Conservation (phyloP, 768 basidiomycete genomes). For the Boletus tylopilopsis region DNA sequence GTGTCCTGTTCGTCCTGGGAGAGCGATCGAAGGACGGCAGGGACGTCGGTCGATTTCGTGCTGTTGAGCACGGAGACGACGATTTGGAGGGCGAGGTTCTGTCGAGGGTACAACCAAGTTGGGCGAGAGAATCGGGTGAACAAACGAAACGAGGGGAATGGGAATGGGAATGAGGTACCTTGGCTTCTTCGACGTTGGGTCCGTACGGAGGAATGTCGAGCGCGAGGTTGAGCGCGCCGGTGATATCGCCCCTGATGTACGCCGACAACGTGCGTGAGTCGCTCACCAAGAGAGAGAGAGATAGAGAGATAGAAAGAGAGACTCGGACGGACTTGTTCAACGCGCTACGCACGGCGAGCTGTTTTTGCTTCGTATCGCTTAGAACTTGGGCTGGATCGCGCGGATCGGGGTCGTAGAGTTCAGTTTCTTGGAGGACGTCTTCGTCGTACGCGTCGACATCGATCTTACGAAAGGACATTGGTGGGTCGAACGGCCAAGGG, state of each 20-base stretch:
- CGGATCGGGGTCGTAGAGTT: slow-evolving; percentile 85
- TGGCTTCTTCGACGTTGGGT: slow-evolving; percentile 81
- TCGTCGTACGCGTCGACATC: slow-evolving; percentile 94
- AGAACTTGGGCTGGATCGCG: slow-evolving; percentile 71
- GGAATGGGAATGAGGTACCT: slow-evolving; percentile 57
- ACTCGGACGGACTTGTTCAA: slow-evolving; percentile 74
- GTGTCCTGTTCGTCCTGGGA: slow-evolving; percentile 79
- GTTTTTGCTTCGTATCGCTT: slow-evolving; percentile 73
- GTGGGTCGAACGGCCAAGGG: too few species aligned
- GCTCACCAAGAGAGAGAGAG: too few species aligned
- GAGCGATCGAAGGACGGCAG: slow-evolving; percentile 66
- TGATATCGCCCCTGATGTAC: slow-evolving; percentile 62
- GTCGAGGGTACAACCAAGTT: too few species aligned
- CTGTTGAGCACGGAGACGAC: slow-evolving; percentile 90
- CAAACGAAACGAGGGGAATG: background rate
- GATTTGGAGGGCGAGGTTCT: slow-evolving; percentile 78
- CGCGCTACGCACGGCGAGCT: slow-evolving; percentile 63
- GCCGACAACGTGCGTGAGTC: too few species aligned
- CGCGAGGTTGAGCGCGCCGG: slow-evolving; percentile 65
- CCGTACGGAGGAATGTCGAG: slow-evolving; percentile 89
- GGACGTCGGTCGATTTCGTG: slow-evolving; percentile 86
- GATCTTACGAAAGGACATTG: slow-evolving; percentile 83
- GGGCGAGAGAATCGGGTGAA: background rate
- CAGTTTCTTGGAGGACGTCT: slow-evolving; percentile 78
- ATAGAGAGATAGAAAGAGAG: too few species aligned